Conservation (phyloP, 2,329 filamentous ascomycete species). For the Aspergillus quadrilineatus region DNA sequence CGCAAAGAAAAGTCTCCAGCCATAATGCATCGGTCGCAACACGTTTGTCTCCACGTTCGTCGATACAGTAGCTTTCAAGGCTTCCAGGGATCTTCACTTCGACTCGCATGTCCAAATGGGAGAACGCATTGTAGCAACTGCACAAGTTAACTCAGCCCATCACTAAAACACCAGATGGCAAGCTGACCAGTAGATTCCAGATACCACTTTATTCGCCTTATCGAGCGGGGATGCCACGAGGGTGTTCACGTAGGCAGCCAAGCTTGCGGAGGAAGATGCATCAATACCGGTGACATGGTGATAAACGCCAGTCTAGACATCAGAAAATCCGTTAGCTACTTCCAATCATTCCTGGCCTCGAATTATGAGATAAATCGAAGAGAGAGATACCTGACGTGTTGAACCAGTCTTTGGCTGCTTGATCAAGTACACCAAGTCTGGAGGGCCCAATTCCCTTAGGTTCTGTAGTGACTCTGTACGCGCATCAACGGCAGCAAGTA, state of each 20-base stretch:
- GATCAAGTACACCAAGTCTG: slow-evolving; percentile 91
- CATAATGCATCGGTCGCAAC: slow-evolving; percentile 91
- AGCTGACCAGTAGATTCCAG: slow-evolving; percentile 85
- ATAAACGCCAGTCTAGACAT: slow-evolving; percentile 76
- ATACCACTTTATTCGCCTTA: slow-evolving; percentile 83
- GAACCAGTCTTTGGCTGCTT: slow-evolving; percentile 66
- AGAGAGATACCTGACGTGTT: slow-evolving; percentile 53
- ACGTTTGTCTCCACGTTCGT: slow-evolving; percentile 92
- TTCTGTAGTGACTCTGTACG: slow-evolving; percentile 84
- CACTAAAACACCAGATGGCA: not conserved
- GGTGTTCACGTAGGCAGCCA: slow-evolving; percentile 98
- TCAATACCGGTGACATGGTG: slow-evolving; percentile 98
- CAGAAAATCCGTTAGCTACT: slow-evolving; percentile 6
- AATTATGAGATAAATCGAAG: not conserved
- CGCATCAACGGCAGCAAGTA: slow-evolving; percentile 81
- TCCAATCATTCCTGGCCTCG: not conserved
- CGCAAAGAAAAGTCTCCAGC: slow-evolving; percentile 97
- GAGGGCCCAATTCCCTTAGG: slow-evolving; percentile 89
- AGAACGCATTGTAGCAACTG: slow-evolving; percentile 98
- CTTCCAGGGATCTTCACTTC: slow-evolving; percentile 96
- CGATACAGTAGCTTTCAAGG: slow-evolving; percentile 95
- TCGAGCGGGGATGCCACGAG: slow-evolving; percentile 86
- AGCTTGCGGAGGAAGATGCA: slow-evolving; percentile 92
- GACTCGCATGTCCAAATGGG: slow-evolving; percentile 94
- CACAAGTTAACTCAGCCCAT: slow-evolving; percentile 17